Evolutionary conservation across 495 filamentous ascomycete genomes (phyloP), one percentile per base, ranked within the genome.

Genomic region (Trichocladium uniseriatum): DNA sequence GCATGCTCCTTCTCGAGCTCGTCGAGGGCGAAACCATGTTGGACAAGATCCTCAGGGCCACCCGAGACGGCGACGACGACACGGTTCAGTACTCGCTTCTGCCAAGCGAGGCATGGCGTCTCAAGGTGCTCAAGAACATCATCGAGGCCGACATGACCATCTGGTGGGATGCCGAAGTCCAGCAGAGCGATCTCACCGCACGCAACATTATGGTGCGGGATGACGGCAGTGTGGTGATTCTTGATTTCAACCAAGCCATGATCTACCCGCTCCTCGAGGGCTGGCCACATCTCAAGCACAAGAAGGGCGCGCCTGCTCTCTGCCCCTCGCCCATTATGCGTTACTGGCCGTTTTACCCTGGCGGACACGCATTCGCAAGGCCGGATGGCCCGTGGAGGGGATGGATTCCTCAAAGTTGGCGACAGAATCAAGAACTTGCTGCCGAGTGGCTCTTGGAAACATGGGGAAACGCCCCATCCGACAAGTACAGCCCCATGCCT

Each of bases 1-100:
- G 43, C 43, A 45, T 45, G 43, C 19, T 45, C 32, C 43, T 45
- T 36, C 31, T 45, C 19, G 8, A 45, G 43, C 32, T 45, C 13
- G 20, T 45, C 0, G 19, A 3, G 6, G 31, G 31, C 20, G 43
- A 45, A 27, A 36, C 43, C 20, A 6, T 45, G 6, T 13, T 45
- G 0, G 43, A 36, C 32, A 45, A 45, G n/a, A 45, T 45, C 20
- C 31, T 3, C 20, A 45, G n/a, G 20, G 43, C 43, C 8, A 45
- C 19, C 11, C n/a, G n/a, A n/a, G n/a, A n/a, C n/a, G n/a, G n/a
- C 8, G n/a, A 37, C 2, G 16, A 45, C 32, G 20, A 16, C 10
- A 3, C 13, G 0, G 14, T 45, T 19, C 43, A 36, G 14, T 13
- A 36, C 20, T 1, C 4, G 5, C 43, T 45, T 0, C 18, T 45